Evolutionary conservation across 495 filamentous ascomycete species (phyloP).

Genomic region (Xylaria sp.): DNA sequence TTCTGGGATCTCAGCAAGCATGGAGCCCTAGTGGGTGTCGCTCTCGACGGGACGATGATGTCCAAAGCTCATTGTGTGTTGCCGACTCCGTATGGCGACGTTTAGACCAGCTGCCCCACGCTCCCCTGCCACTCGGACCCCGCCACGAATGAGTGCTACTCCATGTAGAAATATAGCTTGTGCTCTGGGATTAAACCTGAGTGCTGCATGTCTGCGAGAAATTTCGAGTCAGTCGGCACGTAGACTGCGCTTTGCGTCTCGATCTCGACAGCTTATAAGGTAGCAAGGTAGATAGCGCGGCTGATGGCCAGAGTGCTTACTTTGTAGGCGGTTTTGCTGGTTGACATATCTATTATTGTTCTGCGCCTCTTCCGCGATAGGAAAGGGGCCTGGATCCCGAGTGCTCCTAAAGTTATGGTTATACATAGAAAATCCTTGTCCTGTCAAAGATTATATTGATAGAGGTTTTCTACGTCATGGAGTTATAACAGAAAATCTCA

Average conservation of each 20-base stretch:
- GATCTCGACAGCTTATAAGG: background rate
- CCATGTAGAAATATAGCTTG: background rate
- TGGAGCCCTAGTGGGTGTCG: background rate
- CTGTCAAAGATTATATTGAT: too few relatives aligned
- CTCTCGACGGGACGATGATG: background rate
- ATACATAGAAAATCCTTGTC: too few relatives aligned
- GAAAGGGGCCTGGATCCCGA: too few relatives aligned
- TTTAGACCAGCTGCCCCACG: constrained; percentile 33
- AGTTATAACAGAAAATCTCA: too few relatives aligned
- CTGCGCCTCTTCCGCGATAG: too few relatives aligned
- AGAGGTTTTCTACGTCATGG: too few relatives aligned
- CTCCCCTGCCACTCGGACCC: constrained; percentile 37
- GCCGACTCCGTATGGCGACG: constrained; percentile 9
- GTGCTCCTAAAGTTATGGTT: too few relatives aligned
- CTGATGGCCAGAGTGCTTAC: too few relatives aligned
- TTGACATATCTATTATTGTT: too few relatives aligned
- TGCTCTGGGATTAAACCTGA: background rate
- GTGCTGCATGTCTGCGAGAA: background rate
- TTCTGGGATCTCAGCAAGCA: background rate
- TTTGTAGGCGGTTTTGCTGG: too few relatives aligned
- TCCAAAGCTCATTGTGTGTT: background rate
- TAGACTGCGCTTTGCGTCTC: background rate
- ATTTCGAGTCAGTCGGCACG: background rate
- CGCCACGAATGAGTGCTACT: background rate
- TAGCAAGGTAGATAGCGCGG: background rate